These are phyloP conservation scores for Neospora caninum DNA, from an alignment of 169 alveolate genomes.

Conservation along the genomic window DNA sequence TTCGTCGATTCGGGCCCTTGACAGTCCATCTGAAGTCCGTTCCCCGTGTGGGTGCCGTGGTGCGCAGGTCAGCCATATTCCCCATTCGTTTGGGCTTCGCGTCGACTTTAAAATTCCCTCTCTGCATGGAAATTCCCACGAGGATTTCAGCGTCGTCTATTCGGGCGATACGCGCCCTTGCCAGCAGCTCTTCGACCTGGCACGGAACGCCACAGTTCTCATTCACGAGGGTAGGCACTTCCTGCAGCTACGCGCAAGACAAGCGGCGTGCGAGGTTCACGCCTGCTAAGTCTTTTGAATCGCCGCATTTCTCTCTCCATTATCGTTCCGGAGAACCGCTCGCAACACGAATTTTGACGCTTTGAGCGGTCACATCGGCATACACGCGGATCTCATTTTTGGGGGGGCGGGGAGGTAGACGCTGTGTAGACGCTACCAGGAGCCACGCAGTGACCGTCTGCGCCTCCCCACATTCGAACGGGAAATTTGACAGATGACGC, in stretches of 20 bases:
- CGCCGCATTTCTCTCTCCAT: too few species aligned
- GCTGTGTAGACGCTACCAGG: too few species aligned
- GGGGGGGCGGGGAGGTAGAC: too few species aligned
- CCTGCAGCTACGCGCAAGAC: background rate
- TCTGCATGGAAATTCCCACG: constrained; percentile 60
- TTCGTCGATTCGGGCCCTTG: too few species aligned
- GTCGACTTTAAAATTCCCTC: background rate
- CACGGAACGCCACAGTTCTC: constrained; percentile 84
- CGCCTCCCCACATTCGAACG: too few species aligned
- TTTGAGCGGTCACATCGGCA: too few species aligned
- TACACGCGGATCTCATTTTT: too few species aligned
- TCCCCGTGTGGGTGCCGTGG: background rate
- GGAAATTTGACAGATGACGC: too few species aligned
- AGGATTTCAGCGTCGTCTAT: constrained; percentile 79
- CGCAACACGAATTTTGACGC: too few species aligned
- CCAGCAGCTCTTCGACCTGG: constrained; percentile 78
- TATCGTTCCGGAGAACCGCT: too few species aligned
- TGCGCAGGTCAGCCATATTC: constrained; percentile 82
- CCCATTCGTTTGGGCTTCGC: constrained; percentile 79
- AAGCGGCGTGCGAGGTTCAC: background rate
- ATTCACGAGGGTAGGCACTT: constrained; percentile 87
- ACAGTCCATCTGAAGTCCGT: too few species aligned
- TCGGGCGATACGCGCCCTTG: constrained; percentile 94
- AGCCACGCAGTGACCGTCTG: too few species aligned
- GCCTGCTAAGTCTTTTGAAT: background rate